Evolutionary conservation across 345 rosid genomes (phyloP), one percentile per base, ranked within the genome.

Genomic region (Citrus sp.): DNA sequence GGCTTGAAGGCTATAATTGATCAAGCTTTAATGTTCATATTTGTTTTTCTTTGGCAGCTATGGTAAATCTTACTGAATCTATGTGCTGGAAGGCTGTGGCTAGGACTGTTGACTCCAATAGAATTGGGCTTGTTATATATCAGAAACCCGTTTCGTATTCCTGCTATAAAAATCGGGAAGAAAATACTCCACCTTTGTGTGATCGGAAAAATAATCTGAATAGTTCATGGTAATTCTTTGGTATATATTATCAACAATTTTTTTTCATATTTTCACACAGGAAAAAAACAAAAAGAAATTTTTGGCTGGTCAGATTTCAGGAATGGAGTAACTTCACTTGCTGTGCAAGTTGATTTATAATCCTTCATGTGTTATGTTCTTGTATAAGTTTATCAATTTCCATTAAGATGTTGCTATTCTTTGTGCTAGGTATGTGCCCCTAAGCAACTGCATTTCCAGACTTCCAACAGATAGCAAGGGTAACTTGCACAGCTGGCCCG

Each of bases 31-130:
- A 67, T 9, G 34, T 70, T 40, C 30, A 56, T 37, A 34, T 80
- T 28, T 46, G 21, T 30, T 24, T 78, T 46, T 81, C 59, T 82
- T 65, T 68, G 87, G 88, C 93, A 95, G 99, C 91, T 46, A 91
- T 90, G 94, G 92, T 87, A 54, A 75, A 86, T 84, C 75, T 95
- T 74, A 92, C 98, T 22, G 80, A 84, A 84, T 85, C 96, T 34
- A 89, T 95, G 76, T 95, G 98, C 89, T 95, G 99, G 99, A 84
- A 91, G 59, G 87, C 78, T 28, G 91, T 93, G 65, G 82, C 92
- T 5, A 91, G 89, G 90, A 83, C 87, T 19, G 81, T 80, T 68
- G 92, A 90, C 81, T 85, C 88, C 0, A 79, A 92, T 22, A 91
- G 94, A 49, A 87, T 95, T 37, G 99, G 99, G 76, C 87, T 92